phyloP scores from a whole-genome alignment of 1,284 basidiomycete genomes.

The Apiotrichum gracile region DNA sequence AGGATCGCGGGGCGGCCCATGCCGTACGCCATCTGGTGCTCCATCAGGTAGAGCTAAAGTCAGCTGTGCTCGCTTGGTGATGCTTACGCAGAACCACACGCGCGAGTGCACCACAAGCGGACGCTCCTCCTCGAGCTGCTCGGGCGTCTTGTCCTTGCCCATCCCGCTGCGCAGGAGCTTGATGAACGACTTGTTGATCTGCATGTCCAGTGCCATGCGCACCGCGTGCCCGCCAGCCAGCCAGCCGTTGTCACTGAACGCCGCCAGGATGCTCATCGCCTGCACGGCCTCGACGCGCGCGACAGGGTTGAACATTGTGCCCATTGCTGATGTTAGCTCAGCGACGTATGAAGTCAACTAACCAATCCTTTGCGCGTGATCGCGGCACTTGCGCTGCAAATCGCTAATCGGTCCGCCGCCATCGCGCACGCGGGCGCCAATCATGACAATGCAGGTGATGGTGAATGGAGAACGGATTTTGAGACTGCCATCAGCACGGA shows the following conservation, averaged over 20 bases:
- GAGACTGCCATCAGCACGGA: constrained; percentile 9
- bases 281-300: constrained; percentile 76
- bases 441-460: constrained; percentile 75
- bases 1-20: constrained; percentile 85
- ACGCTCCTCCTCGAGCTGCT: constrained; percentile 61
- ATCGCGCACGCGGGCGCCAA: constrained; percentile 77
- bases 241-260: constrained; percentile 90
- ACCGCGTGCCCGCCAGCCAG: constrained; percentile 81
- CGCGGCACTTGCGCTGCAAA: constrained; percentile 41
- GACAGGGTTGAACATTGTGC: constrained; percentile 78
- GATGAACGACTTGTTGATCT: constrained; percentile 83
- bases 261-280: constrained; percentile 80
- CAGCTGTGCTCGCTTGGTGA: not conserved
- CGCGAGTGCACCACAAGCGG: constrained; percentile 71
- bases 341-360: not conserved
- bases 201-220: constrained; percentile 85
- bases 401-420: constrained; percentile 57
- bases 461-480: constrained; percentile 44
- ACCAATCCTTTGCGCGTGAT: constrained; percentile 70
- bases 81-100: constrained; percentile 70
- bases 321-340: constrained; percentile 53
- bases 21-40: constrained; percentile 91
- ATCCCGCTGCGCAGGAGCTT: constrained; percentile 68
- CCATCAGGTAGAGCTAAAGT: constrained; percentile 67
- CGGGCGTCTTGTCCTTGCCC: constrained; percentile 55